Evolutionary conservation across 1,284 basidiomycete species (phyloP), one percentile per base, ranked within the genome.

Genomic region (Ganoderma lingzhi): DNA sequence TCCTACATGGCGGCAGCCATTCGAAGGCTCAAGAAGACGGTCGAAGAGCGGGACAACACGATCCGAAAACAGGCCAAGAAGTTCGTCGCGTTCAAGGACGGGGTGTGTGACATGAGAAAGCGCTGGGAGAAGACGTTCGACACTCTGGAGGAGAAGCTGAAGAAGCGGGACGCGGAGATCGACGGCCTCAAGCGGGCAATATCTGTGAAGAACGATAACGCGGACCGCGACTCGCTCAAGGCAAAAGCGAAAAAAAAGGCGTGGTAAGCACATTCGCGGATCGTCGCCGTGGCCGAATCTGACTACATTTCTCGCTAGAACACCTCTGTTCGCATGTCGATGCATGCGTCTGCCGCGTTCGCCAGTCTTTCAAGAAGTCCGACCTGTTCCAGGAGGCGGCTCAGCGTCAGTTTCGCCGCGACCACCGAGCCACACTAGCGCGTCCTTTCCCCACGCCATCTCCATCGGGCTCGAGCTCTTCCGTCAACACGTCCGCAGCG

Each of bases 81-180:
- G 17, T 51, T 28, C 48, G 19, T 23, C 19, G 48, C 48, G 4
- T 51, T 51, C 19, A 28, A 51, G 48, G 23, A 51, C 12, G 48
- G 48, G 19, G 48, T 51, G n/a, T 2, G 19, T 9, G 48, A 51
- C 48, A 28, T 51, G n/a, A 51, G n/a, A n/a, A 51, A 28, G 23
- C 48, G 48, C 48, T 51, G 48, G 48, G 48, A 51, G 48, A 51
- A 51, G 48, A 23, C 48, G n/a, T 51, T 51, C n/a, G 48, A 51
- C 9, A 51, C 19, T 10, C 19, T 51, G 48, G 48, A 28, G n/a
- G 48, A 51, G 48, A n/a, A 28, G 48, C 48, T 51, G 8, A 51
- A 51, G 48, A 51, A n/a, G 48, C 48, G 48, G n/a, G 48, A 51
- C 5, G n/a, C n/a, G 48, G 48, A 51, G 48, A 51, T 51, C n/a